phyloP scores from a whole-genome alignment of 805 yeast species.

The Candida glaebosa region DNA sequence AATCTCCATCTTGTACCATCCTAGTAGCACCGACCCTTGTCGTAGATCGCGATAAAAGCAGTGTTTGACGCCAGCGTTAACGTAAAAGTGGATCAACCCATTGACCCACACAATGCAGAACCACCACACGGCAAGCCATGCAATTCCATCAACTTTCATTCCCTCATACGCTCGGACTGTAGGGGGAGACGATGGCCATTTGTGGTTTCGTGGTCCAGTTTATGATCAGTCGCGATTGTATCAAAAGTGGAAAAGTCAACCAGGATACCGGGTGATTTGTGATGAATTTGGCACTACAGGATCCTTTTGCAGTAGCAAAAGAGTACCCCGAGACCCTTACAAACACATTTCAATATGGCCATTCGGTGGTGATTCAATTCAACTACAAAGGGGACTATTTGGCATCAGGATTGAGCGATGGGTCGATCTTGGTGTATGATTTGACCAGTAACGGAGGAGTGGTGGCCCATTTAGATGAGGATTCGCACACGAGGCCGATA shows the following conservation, averaged over 20 bases:
- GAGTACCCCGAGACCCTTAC: conserved; percentile 88
- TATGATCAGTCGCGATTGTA: background rate
- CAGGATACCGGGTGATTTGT: too few relatives aligned
- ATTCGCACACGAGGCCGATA: conserved; percentile 67
- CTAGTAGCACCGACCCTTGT: conserved; percentile 46
- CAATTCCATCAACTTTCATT: background rate
- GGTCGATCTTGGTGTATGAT: conserved; percentile 71
- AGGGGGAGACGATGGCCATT: background rate
- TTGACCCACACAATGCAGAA: background rate
- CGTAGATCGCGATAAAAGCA: conserved; percentile 58
- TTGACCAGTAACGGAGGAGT: conserved; percentile 59
- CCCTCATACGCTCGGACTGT: background rate
- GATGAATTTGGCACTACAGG: conserved; percentile 81
- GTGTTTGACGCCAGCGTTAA: conserved; percentile 48
- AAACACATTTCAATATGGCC: conserved; percentile 63
- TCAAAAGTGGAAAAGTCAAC: background rate
- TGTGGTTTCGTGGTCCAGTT: background rate
- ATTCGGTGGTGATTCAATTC: conserved; percentile 63
- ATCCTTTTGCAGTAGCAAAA: conserved; percentile 87
- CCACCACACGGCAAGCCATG: background rate
- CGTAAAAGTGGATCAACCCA: conserved; percentile 43
- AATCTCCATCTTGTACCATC: conserved; percentile 42
- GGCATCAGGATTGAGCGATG: conserved; percentile 76
- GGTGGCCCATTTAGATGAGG: conserved; percentile 46
- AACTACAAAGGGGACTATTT: conserved; percentile 78